Percentiles rank a stretch among this genome's conserved stretches.
These are phyloP conservation scores for Ophiocordyceps camponoti-saundersi DNA, from an alignment of 2,329 filamentous ascomycete species.

Conservation along the genomic window DNA sequence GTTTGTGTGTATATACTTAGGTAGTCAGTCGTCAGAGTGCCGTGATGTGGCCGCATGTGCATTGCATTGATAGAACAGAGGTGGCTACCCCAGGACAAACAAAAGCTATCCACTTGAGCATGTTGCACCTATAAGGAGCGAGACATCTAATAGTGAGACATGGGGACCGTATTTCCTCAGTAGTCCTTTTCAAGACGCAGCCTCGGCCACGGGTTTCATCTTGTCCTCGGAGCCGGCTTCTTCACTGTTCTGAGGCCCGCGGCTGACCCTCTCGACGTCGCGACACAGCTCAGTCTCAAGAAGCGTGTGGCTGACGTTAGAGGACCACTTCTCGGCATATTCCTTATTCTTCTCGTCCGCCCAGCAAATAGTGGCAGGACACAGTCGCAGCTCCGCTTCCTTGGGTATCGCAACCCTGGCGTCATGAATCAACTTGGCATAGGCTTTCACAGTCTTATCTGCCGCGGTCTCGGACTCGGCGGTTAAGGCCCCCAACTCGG, in stretches of 20 bases:
- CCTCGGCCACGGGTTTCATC: not conserved
- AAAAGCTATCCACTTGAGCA: too few species aligned
- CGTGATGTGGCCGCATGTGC: too few species aligned
- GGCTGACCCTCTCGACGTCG: not conserved
- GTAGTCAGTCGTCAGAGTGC: too few species aligned
- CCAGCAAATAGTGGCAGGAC: slow-evolving; percentile 33
- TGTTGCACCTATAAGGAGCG: too few species aligned
- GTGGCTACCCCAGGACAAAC: too few species aligned
- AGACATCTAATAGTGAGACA: too few species aligned
- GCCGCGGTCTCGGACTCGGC: not conserved
- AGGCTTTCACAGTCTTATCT: not conserved
- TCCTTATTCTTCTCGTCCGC: slow-evolving; percentile 26
- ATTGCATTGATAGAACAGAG: too few species aligned
- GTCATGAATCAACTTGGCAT: not conserved
- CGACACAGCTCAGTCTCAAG: slow-evolving; percentile 9
- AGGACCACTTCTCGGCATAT: slow-evolving; percentile 30
- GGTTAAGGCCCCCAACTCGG: not conserved
- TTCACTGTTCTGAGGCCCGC: not conserved
- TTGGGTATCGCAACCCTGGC: not conserved
- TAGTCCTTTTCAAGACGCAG: not conserved
- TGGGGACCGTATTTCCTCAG: too few species aligned
- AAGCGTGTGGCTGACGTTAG: slow-evolving; percentile 33
- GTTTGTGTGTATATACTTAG: not conserved
- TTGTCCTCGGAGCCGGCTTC: not conserved
- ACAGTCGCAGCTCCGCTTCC: slow-evolving; percentile 6